Percentiles rank a stretch among this genome's conserved stretches.
phyloP scores from a whole-genome alignment of 306 rosid species.

The Glycine latifolia region DNA sequence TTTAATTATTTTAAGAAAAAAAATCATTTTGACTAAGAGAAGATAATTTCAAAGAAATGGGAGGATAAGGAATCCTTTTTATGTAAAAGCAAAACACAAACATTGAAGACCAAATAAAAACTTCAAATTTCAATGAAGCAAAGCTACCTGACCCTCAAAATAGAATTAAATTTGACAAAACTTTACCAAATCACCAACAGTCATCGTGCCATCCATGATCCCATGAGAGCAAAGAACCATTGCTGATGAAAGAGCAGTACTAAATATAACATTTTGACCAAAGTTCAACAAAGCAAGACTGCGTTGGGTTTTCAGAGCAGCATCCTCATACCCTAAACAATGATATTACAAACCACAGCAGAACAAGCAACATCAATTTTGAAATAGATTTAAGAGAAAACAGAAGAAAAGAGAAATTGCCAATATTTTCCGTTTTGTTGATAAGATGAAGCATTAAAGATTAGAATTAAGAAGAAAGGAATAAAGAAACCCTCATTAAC shows the following conservation, averaged over 20 bases:
- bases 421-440: background rate
- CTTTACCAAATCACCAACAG: constrained; percentile 96
- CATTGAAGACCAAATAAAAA: constrained; percentile 26
- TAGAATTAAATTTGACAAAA: constrained; percentile 36
- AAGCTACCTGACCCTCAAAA: background rate
- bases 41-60: background rate
- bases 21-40: background rate
- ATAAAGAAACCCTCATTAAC: background rate
- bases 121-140: constrained; percentile 18
- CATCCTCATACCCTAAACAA: constrained; percentile 85
- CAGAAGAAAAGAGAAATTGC: constrained; percentile 23
- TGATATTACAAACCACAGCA: constrained; percentile 46
- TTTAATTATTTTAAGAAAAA: constrained; percentile 3
- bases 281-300: constrained; percentile 91
- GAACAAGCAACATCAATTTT: constrained; percentile 42
- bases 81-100: constrained; percentile 17
- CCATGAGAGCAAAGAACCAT: constrained; percentile 97
- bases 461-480: background rate
- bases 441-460: background rate
- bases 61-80: constrained; percentile 25
- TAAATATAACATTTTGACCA: constrained; percentile 92
- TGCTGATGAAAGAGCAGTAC: constrained; percentile 93
- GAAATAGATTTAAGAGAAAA: constrained; percentile 35
- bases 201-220: constrained; percentile 80
- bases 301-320: constrained; percentile 92